Conservation (phyloP, 2,329 filamentous ascomycete species). For the Cercospora sojina region DNA sequence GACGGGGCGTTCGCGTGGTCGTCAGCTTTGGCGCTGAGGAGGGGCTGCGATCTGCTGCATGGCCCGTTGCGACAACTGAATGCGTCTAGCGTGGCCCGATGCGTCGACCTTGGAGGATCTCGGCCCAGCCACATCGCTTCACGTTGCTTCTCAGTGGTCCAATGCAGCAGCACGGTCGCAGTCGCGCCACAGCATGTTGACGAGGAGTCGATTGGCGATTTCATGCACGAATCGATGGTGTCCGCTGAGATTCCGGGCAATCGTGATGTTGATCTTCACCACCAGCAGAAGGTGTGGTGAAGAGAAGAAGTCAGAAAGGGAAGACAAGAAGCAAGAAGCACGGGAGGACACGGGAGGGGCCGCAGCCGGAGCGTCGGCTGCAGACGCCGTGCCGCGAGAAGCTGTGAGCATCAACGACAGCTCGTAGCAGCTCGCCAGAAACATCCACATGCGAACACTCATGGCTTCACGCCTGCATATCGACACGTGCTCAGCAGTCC, state of each 20-base stretch:
- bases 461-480: not conserved
- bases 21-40: not conserved
- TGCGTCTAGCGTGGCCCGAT: not conserved
- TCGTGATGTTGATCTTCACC: not conserved
- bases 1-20: not conserved
- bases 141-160: not conserved
- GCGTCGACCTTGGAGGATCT: not conserved
- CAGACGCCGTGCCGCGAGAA: not conserved
- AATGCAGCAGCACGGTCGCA: not conserved
- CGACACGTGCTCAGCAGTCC: not conserved
- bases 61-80: not conserved
- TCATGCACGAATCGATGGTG: not conserved
- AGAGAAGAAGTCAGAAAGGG: not conserved
- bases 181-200: not conserved
- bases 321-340: not conserved
- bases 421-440: not conserved
- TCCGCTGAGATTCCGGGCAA: no score
- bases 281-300: not conserved
- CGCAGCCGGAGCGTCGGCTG: not conserved
- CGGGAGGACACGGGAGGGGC: not conserved
- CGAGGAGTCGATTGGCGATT: not conserved
- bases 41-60: not conserved
- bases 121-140: not conserved
- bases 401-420: not conserved
- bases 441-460: not conserved